Evolutionary conservation across 2,329 filamentous ascomycete genomes (phyloP), one percentile per base, ranked within the genome.

Genomic region (Fusarium odoratissimum): DNA sequence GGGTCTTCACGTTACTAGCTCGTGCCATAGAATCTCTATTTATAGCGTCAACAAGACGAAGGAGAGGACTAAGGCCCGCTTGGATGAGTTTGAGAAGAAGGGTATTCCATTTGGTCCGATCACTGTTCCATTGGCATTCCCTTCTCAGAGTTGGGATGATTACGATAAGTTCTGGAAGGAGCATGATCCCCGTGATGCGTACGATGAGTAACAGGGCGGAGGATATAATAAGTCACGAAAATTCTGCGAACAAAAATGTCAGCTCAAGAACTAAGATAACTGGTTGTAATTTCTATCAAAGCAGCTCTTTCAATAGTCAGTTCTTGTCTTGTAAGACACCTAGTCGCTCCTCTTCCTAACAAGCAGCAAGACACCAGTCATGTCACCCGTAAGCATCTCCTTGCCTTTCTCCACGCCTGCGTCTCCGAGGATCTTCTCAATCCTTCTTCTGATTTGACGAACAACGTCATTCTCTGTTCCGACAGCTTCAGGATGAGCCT

Each of bases 1-100:
- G 89, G 90, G 88, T 21, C 79, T 92, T 25, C 90, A 92, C 75
- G 89, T 92, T 7, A 92, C 90, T 0, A 88, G 85, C 11, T 89
- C 86, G 1, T 90, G 87, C 63, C 91, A 92, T 68, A 83, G 89
- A 3, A 84, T 92, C 72, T 87, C 84, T 56, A 79, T 91, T 11
- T 92, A 91, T 78, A 91, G 89, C 72, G 85, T 92, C 58, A 92
- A 92, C 79, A 84, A 81, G 72, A 82, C 80, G 4, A 84, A 81
- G 40, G 83, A 85, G 2, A 70, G 72, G 6, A 91, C 89, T 0
- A 84, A 82, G 23, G 80, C 79, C 37, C 82, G 89, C 1, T 79
- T 91, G 21, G 84, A 85, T 46, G 78, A 86, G 69, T 82, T 91
- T 35, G 85, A 90, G 64, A 79, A 85, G 21, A 80, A 80, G 17